phyloP scores from a whole-genome alignment of 306 rosid species.

The Dalbergia oliveri region DNA sequence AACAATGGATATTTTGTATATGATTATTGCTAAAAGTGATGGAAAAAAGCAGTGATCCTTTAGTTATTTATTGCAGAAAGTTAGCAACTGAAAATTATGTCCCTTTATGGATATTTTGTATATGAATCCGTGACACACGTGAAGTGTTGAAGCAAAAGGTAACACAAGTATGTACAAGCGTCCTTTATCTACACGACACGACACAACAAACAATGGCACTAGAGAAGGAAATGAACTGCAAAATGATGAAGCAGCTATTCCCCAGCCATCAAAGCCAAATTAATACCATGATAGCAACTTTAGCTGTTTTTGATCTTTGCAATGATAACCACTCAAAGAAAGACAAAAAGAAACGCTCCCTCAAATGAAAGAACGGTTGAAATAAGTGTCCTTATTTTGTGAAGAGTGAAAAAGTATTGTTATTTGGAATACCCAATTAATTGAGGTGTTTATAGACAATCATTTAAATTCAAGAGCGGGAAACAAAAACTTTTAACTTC shows the following conservation, averaged over 20 bases:
- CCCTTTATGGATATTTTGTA: conserved; percentile 22
- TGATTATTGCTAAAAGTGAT: not conserved
- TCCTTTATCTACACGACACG: conserved; percentile 43
- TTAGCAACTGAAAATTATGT: conserved; percentile 10
- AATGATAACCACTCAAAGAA: conserved; percentile 22
- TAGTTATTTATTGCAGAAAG: conserved; percentile 29
- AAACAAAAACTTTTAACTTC: no score
- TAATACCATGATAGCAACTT: conserved; percentile 45
- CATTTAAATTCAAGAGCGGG: no score
- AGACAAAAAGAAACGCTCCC: conserved; percentile 16
- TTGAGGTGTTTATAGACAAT: no score
- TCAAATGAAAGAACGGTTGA: no score
- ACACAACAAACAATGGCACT: conserved; percentile 15
- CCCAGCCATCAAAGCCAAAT: not conserved
- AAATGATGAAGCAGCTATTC: not conserved
- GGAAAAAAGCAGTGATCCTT: not conserved
- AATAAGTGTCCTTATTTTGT: not conserved
- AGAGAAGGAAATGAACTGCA: not conserved
- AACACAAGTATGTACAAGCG: not conserved
- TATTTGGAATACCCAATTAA: no score
- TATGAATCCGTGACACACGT: conserved; percentile 49
- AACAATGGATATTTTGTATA: not conserved
- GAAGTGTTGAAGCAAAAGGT: conserved; percentile 41
- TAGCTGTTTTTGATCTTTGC: conserved; percentile 31
- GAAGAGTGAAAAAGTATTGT: no score